These are phyloP conservation scores for Dovyalis caffra DNA, from an alignment of 345 rosid genomes.

Conservation along the genomic window DNA sequence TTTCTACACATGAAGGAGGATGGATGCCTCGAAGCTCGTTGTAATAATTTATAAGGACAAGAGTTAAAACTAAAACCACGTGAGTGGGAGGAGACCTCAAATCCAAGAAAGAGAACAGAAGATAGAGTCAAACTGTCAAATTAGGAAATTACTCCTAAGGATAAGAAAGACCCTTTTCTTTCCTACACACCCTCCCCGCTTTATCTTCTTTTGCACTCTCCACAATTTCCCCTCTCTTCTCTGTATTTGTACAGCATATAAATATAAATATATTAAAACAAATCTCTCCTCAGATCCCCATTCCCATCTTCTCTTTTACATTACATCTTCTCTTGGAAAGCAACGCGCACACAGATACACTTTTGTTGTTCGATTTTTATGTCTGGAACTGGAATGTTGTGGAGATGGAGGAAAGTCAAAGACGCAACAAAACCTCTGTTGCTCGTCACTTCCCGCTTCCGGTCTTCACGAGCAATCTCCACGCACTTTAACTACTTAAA, in stretches of 20 bases:
- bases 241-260: neutral
- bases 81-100: too few species aligned
- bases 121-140: too few species aligned
- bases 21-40: too few species aligned
- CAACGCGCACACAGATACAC: neutral
- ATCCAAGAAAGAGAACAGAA: too few species aligned
- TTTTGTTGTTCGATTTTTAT: slow-evolving; percentile 1
- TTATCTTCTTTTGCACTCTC: slow-evolving; percentile 13
- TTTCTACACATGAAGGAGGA: too few species aligned
- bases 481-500: slow-evolving; percentile 44
- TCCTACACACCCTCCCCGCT: slow-evolving; percentile 39
- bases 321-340: neutral
- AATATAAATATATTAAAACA: neutral
- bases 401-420: slow-evolving; percentile 67
- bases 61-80: too few species aligned
- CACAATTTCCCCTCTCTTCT: slow-evolving; percentile 14
- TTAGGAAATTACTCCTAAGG: too few species aligned
- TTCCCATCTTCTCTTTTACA: slow-evolving; percentile 3
- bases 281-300: too few species aligned
- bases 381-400: slow-evolving; percentile 43
- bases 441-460: slow-evolving; percentile 26
- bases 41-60: too few species aligned
- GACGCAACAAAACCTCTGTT: slow-evolving; percentile 13
- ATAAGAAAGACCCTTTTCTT: neutral
- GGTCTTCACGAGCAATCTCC: slow-evolving; percentile 28